Base-by-base conservation (phyloP, 2,329 filamentous ascomycete species). In the Claviceps sp. region DNA sequence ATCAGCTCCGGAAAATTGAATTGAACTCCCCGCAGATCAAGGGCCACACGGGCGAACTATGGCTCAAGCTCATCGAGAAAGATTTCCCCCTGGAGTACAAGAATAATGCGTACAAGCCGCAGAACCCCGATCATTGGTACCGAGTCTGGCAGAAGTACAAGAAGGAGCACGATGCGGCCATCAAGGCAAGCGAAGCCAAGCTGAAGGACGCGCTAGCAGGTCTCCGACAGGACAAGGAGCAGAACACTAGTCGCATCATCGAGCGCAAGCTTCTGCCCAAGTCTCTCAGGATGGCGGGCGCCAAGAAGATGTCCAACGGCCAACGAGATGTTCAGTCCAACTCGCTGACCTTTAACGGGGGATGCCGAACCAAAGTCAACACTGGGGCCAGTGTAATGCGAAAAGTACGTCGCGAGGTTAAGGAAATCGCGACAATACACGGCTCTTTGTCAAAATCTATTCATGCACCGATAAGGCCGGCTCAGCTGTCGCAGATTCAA, bases 1-100 rank as follows among this genome's bases (percentile, higher is more conserved):
- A 77, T 45, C 89, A 95, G 64, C 79, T 97, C 36, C 83, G 80
- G 60, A 62, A 75, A 52, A 76, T 96, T 53, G 90, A 96, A 68
- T 55, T 76, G 49, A 81, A 82, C 61, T 90, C 83, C 5, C 86
- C 88, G 0, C 87, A 95, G 56, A 76, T 96, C 49, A 73, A 78
- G 54, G 80, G 80, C 39, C 74, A 85, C 52, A 82, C 82, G 40
- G 76, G 71, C 20, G 85, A 89, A 59, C 71, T 91, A 55, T 96
- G 91, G 91, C 68, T 80, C 43, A 77, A 79, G 29, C 78, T 96
- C 61, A 93, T 97, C 65, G 77, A 79, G 49, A 79, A 82, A 47
- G 82, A 95, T 60, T 86, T 95, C 55, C 81, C 82, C 2, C 70
- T 79, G 52, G 83, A 81, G 65, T 68, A 69, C 56, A 73, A 82